A percentile compares a stretch with the other conserved stretches of the same genome.
phyloP scores from a whole-genome alignment of 345 rosid species.

The Lepidium didymum region DNA sequence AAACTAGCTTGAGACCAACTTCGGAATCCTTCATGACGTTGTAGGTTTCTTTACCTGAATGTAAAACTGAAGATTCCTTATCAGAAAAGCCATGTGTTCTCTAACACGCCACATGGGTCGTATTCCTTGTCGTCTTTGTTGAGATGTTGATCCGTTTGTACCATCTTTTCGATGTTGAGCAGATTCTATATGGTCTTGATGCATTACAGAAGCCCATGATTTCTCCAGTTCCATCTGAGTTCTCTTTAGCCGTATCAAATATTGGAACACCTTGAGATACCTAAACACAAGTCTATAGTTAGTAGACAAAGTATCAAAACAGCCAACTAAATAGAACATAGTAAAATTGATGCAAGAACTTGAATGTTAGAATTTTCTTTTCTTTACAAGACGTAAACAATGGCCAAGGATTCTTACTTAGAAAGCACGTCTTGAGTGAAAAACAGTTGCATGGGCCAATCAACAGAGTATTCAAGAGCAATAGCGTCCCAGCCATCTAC shows the following conservation, averaged over 20 bases:
- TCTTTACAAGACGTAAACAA: background rate
- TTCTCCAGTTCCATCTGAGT: constrained; percentile 98
- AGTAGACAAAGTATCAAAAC: constrained; percentile 10
- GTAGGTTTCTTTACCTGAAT: constrained; percentile 57
- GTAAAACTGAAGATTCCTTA: constrained; percentile 93
- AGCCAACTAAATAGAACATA: constrained; percentile 2
- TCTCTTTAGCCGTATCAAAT: constrained; percentile 79
- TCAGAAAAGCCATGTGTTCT: constrained; percentile 97
- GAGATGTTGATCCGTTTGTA: constrained; percentile 46
- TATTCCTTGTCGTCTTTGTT: constrained; percentile 65
- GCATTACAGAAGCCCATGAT: constrained; percentile 98
- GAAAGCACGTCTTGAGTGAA: constrained; percentile 94
- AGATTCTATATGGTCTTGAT: constrained; percentile 84
- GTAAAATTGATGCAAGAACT: background rate
- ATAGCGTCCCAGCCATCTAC: constrained; percentile 95
- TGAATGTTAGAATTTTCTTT: background rate
- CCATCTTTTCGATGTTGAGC: constrained; percentile 56
- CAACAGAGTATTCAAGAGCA: constrained; percentile 82
- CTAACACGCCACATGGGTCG: constrained; percentile 95
- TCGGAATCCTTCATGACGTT: background rate
- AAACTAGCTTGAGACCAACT: constrained; percentile 6
- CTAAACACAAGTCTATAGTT: constrained; percentile 37
- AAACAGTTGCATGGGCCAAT: constrained; percentile 94
- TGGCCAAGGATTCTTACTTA: constrained; percentile 46
- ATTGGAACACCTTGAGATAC: constrained; percentile 80